phyloP scores from a whole-genome alignment of 2,329 filamentous ascomycete genomes.

The Fusarium staphyleae region DNA sequence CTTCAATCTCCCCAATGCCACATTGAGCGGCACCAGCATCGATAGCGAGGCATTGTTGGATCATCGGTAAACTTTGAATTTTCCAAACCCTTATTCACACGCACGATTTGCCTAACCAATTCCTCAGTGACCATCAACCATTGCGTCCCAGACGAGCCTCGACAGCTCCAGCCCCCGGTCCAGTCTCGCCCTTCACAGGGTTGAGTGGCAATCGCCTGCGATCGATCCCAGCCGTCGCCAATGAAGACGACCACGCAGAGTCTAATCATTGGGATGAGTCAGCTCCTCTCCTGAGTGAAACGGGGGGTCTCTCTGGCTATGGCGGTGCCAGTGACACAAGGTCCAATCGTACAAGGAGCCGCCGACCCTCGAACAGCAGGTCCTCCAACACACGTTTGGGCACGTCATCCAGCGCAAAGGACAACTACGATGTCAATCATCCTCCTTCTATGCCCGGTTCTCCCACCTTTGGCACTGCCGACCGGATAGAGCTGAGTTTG shows the following conservation, averaged over 20 bases:
- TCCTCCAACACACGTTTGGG: conserved; percentile 57
- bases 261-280: conserved; percentile 56
- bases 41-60: conserved; percentile 90
- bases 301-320: conserved; percentile 47
- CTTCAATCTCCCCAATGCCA: conserved; percentile 60
- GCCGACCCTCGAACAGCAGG: conserved; percentile 57
- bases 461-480: conserved; percentile 58
- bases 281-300: conserved; percentile 59
- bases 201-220: conserved; percentile 47
- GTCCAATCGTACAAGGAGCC: conserved; percentile 48
- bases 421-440: conserved; percentile 70
- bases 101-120: not conserved
- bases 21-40: conserved; percentile 82
- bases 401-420: conserved; percentile 46
- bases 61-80: conserved; percentile 68
- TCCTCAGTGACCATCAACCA: conserved; percentile 61
- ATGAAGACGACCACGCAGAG: conserved; percentile 58
- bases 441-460: conserved; percentile 72
- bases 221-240: conserved; percentile 47
- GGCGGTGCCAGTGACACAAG: conserved; percentile 55
- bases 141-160: conserved; percentile 71
- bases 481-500: conserved; percentile 63
- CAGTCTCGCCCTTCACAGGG: conserved; percentile 44
- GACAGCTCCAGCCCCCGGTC: conserved; percentile 49
- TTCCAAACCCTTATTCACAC: not conserved